Evolutionary conservation across 257 asterid species (phyloP), one percentile per base, ranked within the genome.

Genomic region (Solanum chilense): DNA sequence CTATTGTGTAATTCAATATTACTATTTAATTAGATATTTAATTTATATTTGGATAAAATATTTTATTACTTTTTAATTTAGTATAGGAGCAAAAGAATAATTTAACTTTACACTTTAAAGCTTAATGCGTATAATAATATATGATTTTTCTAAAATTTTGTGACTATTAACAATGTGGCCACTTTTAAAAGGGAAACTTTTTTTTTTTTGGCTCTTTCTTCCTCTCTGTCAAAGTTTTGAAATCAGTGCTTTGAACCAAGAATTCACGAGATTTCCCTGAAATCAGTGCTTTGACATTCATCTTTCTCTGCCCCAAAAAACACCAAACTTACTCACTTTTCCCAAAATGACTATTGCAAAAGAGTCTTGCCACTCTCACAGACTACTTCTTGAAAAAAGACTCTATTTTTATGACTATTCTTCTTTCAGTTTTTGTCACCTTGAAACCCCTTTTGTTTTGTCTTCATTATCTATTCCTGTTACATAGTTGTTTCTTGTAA

Each of bases 261-360:
- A 85, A 87, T 88, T 91, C 92, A 91, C 93, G 92, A 85, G 93
- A 89, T 37, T 64, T 88, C 81, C 92, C 89, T 91, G 91, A 90
- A 83, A 85, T 82, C 78, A 71, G 75, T 89, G 75, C 89, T 86
- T 89, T 87, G 77, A 37, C 69, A 85, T 85, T 87, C 88, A 84
- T 85, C 86, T 70, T 52, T 74, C 87, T 87, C 44, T 2, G 23
- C 86, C 87, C 62, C 71, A 86, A 89, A 45, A 68, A 7, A 7
- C 31, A 69, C 49, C 82, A 85, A 70, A 73, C 44, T 16, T 16
- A 18, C 49, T 35, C 37, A 44, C 66, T 42, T 78, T 49, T 88
- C 88, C 52, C 5, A 74, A 92, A 82, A 84, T 89, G 88, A 89
- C 47, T 88, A 87, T 64, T 71, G 68, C 35, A 86, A 37, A 89